These are phyloP conservation scores for Epichloe baconii DNA, from an alignment of 2,329 filamentous ascomycete species.

Conservation along the genomic window DNA sequence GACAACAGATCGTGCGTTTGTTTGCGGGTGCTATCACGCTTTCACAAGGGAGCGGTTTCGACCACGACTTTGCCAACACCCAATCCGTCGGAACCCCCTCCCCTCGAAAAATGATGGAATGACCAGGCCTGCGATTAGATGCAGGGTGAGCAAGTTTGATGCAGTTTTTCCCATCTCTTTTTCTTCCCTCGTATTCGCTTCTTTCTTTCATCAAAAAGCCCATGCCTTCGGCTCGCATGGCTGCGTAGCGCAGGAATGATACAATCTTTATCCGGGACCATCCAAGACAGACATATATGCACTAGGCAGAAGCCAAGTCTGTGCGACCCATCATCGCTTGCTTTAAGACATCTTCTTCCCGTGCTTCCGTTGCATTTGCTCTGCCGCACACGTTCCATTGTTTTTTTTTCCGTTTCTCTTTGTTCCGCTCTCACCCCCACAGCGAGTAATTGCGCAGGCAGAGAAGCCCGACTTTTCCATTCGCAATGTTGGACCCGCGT, in stretches of 20 bases:
- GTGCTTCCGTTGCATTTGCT: not conserved
- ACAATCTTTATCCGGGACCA: not conserved
- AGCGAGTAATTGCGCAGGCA: too few species aligned
- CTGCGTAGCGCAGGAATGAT: not conserved
- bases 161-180: not conserved
- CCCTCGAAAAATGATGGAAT: not conserved
- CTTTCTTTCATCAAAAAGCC: not conserved
- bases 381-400: not conserved
- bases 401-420: not conserved
- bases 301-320: not conserved
- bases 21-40: too few species aligned
- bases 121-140: not conserved
- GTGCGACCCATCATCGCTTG: not conserved
- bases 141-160: not conserved
- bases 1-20: too few species aligned
- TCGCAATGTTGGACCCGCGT: constrained; percentile 11
- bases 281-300: not conserved
- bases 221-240: not conserved
- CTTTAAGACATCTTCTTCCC: not conserved
- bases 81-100: too few species aligned
- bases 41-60: too few species aligned
- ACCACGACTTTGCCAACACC: too few species aligned
- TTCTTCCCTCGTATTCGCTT: not conserved
- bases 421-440: too few species aligned
- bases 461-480: too few species aligned